Evolutionary conservation across 2,329 filamentous ascomycete species (phyloP).

Genomic region (Diaporthe ampelina): DNA sequence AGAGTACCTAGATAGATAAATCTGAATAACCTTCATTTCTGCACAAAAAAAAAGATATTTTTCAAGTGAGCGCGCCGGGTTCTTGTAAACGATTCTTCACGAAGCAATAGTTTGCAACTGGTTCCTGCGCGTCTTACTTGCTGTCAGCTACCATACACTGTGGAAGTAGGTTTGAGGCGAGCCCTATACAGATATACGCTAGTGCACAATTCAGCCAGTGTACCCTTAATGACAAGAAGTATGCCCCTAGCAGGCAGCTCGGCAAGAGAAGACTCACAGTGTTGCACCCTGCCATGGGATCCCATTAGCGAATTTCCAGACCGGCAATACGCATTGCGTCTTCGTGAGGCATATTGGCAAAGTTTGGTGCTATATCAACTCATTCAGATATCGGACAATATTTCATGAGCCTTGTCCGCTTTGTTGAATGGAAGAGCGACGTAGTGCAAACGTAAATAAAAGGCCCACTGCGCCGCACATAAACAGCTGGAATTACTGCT

Average conservation of each 20-base stretch:
- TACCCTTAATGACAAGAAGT: too few species aligned
- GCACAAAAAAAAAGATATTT: neutral
- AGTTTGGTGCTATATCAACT: too few species aligned
- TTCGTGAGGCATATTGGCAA: too few species aligned
- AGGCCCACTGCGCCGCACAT: too few species aligned
- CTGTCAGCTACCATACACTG: neutral
- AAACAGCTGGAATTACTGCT: too few species aligned
- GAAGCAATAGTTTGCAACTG: neutral
- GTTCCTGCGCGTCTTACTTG: neutral
- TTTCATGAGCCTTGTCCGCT: neutral
- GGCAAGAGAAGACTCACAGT: neutral
- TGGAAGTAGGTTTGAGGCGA: neutral
- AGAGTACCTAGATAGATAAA: too few species aligned
- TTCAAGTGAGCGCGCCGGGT: neutral
- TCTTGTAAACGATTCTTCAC: neutral
- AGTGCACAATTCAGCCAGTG: neutral
- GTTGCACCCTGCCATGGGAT: too few species aligned
- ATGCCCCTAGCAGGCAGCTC: too few species aligned
- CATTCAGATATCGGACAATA: too few species aligned
- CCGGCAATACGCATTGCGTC: neutral
- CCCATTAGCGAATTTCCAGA: neutral
- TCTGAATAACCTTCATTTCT: neutral
- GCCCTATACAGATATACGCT: neutral
- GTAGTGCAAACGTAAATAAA: neutral
- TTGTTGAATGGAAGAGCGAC: neutral